These are phyloP conservation scores for Candida wancherniae DNA, from an alignment of 805 yeast genomes.

Conservation along the genomic window DNA sequence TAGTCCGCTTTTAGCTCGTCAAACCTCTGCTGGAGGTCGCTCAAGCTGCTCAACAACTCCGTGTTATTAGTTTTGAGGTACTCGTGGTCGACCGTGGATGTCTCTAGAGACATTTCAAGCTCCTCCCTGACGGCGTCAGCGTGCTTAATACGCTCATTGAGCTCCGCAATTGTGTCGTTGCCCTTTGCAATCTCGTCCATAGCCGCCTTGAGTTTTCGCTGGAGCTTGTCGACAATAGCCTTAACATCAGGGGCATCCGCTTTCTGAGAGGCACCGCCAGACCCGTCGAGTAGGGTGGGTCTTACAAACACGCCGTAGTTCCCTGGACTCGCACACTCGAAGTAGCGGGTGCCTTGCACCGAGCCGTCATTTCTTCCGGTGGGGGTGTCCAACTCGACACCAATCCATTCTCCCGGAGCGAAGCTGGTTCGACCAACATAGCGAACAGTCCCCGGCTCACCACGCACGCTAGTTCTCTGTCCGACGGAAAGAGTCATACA, in stretches of 20 bases:
- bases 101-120: constrained; percentile 26
- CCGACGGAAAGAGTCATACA: constrained; percentile 22
- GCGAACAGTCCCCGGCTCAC: constrained; percentile 42
- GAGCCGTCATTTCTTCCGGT: constrained; percentile 49
- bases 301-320: constrained; percentile 48
- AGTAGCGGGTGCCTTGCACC: constrained; percentile 41
- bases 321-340: constrained; percentile 28
- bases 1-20: constrained; percentile 27
- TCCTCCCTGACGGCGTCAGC: constrained; percentile 6
- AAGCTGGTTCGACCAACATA: constrained; percentile 53
- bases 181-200: constrained; percentile 22
- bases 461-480: constrained; percentile 32
- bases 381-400: constrained; percentile 39
- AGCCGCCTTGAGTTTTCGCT: constrained; percentile 38
- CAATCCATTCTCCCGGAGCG: constrained; percentile 55
- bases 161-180: constrained; percentile 14
- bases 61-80: constrained; percentile 32
- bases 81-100: constrained; percentile 41
- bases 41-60: constrained; percentile 22
- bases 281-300: constrained; percentile 25
- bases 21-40: constrained; percentile 24
- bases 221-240: constrained; percentile 39
- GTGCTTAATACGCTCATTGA: constrained; percentile 16
- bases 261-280: constrained; percentile 1
- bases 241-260: constrained; percentile 12